Percentiles rank a stretch among this genome's conserved stretches.
Conservation (phyloP, 352 stramenopile genomes). For the Pythium rishiriense region DNA sequence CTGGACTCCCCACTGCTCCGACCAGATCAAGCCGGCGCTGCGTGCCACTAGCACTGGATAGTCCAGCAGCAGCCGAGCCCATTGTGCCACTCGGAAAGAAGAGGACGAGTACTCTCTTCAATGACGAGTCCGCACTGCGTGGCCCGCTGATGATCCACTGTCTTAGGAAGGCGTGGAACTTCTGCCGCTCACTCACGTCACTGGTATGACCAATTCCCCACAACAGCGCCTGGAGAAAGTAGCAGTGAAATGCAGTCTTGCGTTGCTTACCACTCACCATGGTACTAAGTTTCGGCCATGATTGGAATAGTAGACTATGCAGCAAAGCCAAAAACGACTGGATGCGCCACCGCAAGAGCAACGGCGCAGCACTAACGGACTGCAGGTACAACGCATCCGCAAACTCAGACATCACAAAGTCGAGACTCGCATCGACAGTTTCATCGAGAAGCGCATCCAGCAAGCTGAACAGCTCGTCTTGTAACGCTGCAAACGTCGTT, state of each 20-base stretch:
- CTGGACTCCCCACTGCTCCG: not conserved
- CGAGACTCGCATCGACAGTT: constrained; percentile 39
- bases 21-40: constrained; percentile 20
- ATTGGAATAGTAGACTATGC: constrained; percentile 48
- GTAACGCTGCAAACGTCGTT: constrained; percentile 32
- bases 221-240: constrained; percentile 70
- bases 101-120: constrained; percentile 53
- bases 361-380: not conserved
- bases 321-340: constrained; percentile 46
- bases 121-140: constrained; percentile 40
- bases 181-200: constrained; percentile 42
- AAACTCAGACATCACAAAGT: constrained; percentile 52
- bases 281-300: constrained; percentile 49
- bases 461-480: constrained; percentile 38
- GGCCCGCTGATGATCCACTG: constrained; percentile 57
- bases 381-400: not conserved
- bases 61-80: constrained; percentile 16
- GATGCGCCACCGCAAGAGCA: constrained; percentile 18
- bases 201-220: constrained; percentile 69
- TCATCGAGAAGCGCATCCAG: constrained; percentile 47
- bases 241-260: constrained; percentile 55
- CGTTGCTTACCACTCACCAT: constrained; percentile 70
- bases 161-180: constrained; percentile 66
- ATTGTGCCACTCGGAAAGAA: constrained; percentile 52
- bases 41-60: constrained; percentile 5